Percentiles rank a stretch among this genome's conserved stretches.
Conservation (phyloP, 2,329 filamentous ascomycete species). For the Apiospora rasikravindrae region DNA sequence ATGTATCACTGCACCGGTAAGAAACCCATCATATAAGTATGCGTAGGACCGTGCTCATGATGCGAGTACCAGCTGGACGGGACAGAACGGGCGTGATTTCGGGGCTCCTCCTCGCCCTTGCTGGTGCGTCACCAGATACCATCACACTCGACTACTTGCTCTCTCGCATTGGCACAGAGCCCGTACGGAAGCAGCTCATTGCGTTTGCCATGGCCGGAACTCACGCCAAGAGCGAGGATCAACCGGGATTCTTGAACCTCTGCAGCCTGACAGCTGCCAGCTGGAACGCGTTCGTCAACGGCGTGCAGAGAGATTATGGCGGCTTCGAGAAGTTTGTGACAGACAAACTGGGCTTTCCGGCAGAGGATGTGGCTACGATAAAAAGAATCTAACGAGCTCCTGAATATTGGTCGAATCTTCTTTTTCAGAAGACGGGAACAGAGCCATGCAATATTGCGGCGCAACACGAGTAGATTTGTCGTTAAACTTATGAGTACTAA, state of each 20-base stretch:
- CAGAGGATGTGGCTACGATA: slow-evolving; percentile 53
- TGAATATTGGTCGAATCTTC: background rate
- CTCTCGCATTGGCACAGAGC: slow-evolving; percentile 58
- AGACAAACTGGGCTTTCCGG: slow-evolving; percentile 50
- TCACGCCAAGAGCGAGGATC: slow-evolving; percentile 41
- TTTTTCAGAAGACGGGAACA: background rate
- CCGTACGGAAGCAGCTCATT: slow-evolving; percentile 53
- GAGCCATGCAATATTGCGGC: background rate
- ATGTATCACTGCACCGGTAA: slow-evolving; percentile 61
- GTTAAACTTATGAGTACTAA: no score
- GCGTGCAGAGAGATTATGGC: slow-evolving; percentile 49
- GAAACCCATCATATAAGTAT: background rate
- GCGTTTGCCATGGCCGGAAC: slow-evolving; percentile 46
- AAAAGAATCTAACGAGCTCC: slow-evolving; percentile 46
- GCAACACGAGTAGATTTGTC: background rate
- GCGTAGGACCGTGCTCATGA: slow-evolving; percentile 13
- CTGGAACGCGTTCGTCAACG: slow-evolving; percentile 53
- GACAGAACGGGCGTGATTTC: slow-evolving; percentile 60
- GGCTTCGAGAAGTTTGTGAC: slow-evolving; percentile 56
- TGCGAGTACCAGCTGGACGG: slow-evolving; percentile 49
- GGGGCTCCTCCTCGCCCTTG: slow-evolving; percentile 56
- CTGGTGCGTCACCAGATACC: slow-evolving; percentile 49
- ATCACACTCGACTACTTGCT: slow-evolving; percentile 58
- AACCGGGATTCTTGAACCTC: slow-evolving; percentile 56
- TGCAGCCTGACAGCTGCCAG: slow-evolving; percentile 48